Conservation (phyloP, 176 grass and related monocot genomes). For the Musa itinerans region DNA sequence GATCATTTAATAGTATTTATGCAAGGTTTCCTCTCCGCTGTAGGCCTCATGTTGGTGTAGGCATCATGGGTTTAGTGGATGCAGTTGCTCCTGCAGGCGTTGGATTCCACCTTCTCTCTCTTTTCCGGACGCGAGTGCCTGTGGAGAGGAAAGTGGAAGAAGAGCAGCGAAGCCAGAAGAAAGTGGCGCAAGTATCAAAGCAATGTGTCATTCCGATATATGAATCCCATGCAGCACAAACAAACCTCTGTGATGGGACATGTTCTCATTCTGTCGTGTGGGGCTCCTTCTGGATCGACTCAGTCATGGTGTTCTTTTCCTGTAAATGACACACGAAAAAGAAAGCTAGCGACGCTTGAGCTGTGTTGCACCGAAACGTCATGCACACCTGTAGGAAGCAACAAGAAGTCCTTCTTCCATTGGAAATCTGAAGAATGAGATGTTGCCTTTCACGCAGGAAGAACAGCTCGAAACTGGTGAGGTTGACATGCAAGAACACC, state of each 20-base stretch:
- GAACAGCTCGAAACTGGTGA: neutral
- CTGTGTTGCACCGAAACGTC: no score
- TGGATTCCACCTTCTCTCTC: neutral
- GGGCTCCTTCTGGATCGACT: neutral
- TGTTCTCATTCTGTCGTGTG: neutral
- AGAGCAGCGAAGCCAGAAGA: neutral
- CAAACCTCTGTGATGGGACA: neutral
- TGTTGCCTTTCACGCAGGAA: neutral
- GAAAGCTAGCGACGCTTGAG: no score
- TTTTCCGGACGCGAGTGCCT: neutral
- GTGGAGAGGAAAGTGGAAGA: neutral
- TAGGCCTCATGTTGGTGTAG: no score
- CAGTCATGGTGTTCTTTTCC: neutral
- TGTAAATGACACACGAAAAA: neutral
- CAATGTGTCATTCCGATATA: neutral
- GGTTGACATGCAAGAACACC: neutral
- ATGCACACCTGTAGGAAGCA: neutral
- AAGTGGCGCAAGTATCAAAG: neutral
- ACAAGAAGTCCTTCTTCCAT: neutral
- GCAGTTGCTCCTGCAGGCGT: neutral
- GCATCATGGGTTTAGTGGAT: neutral
- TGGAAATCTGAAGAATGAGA: neutral
- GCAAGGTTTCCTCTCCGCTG: no score
- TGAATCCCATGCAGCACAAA: slow-evolving; percentile 14
- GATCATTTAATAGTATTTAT: no score